Base-by-base conservation (phyloP, 202 grass and related monocot species). In the Carex arenaria region DNA sequence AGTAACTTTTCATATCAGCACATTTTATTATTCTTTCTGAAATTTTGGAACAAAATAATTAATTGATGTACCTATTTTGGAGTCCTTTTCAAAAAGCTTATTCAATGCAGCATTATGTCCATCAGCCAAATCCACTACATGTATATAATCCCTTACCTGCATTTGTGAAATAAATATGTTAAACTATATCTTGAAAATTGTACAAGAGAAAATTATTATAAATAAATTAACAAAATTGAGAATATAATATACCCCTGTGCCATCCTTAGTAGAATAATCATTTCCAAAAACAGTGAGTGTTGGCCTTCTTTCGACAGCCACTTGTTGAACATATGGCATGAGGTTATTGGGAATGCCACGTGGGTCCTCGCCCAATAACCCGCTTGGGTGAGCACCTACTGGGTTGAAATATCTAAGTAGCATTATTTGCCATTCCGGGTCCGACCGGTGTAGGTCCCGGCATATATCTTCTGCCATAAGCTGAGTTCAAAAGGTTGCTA, bases 241-340 rank as follows among this genome's bases (percentile, higher is more conserved):
- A 82, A 10, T 30, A 64, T 70, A 84, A 85, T 52, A 55, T 98
- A 98, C 95, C 86, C 95, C 95, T 34, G 95, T 98, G 63, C 95
- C 95, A 78, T 98, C 95, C 64, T 90, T 90, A 3, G 95, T 98
- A 55, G 88, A 90, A 61, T 98, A 98, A 61, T 95, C 87, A 67
- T 93, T 93, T 85, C 95, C 95, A 89, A 90, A 98, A 20, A 98
- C 92, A 64, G 95, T 98, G 53, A 98, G 83, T 30, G 91, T 86
- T 23, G 89, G 31, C 74, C 95, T 95, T 81, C 95, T 93, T 61
- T 93, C 95, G 78, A 98, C 93, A 87, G 95, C 95, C 85, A 98
- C 93, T 95, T 98, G 95, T 73, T 98, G 95, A 83, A 98, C 93
- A 60, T 88, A 98, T 55, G 95, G 95, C 95, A 98, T 98, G 51